A percentile compares a stretch with the other conserved stretches of the same genome.
These are phyloP conservation scores for Umbelopsis sp. DNA, from an alignment of 192 early-diverging fungal species.

Conservation along the genomic window DNA sequence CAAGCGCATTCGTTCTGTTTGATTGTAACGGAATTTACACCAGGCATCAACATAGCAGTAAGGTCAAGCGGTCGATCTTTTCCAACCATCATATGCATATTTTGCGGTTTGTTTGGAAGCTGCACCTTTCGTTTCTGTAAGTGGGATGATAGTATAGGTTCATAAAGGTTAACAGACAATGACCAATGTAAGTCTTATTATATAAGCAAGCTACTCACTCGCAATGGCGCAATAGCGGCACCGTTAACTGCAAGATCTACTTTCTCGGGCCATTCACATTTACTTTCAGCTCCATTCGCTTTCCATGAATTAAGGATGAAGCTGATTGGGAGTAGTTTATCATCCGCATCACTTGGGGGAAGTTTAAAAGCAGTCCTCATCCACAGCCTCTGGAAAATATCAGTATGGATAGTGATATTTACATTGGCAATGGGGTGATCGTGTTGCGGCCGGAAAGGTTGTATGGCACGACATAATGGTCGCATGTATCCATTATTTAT, in stretches of 20 bases:
- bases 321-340: constrained; percentile 12
- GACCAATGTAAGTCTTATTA: background rate
- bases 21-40: constrained; percentile 9
- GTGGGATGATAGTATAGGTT: too few relatives aligned
- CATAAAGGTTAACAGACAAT: background rate
- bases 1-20: constrained; percentile 18
- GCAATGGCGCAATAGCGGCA: background rate
- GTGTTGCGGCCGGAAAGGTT: background rate
- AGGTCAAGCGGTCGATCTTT: constrained; percentile 21
- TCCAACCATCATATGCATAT: constrained; percentile 9
- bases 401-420: background rate
- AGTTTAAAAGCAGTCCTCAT: background rate
- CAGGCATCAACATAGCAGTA: background rate
- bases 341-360: background rate
- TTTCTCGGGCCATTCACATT: constrained; percentile 21
- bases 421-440: background rate
- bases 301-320: constrained; percentile 7
- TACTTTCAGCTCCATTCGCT: background rate
- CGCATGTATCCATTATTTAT: background rate
- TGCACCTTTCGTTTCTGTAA: constrained; percentile 20
- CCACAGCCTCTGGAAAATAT: constrained; percentile 3
- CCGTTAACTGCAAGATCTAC: constrained; percentile 14
- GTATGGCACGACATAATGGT: background rate
- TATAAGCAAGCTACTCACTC: background rate
- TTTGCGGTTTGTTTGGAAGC: constrained; percentile 3